Conservation (phyloP, 306 rosid genomes). For the Glycine tomentella region DNA sequence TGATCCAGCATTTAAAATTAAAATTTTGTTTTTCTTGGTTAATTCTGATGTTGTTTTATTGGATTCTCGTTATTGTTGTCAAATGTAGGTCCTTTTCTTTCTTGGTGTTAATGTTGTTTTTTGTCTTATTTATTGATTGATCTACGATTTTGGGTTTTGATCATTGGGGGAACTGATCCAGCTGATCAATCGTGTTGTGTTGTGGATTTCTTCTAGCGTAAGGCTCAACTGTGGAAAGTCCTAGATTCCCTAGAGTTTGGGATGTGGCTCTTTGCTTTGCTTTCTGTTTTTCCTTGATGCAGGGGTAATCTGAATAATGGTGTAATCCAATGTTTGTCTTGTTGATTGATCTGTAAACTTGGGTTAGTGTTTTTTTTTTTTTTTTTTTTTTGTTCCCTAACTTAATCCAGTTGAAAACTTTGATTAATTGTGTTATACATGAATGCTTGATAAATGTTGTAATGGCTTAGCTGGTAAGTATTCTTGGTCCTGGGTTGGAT, state of each 20-base stretch:
- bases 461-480: slow-evolving; percentile 19
- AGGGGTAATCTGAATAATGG: slow-evolving; percentile 22
- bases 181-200: slow-evolving; percentile 2
- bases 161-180: slow-evolving; percentile 31
- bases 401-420: slow-evolving; percentile 43
- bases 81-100: slow-evolving; percentile 18
- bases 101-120: not conserved
- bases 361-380: not conserved
- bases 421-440: slow-evolving; percentile 14
- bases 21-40: not conserved
- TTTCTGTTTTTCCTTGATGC: not conserved
- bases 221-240: slow-evolving; percentile 9
- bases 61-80: slow-evolving; percentile 3
- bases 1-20: slow-evolving; percentile 3
- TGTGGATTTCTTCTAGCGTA: slow-evolving; percentile 24
- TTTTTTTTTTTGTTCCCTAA: slow-evolving; percentile 3
- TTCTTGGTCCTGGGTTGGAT: slow-evolving; percentile 38
- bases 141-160: slow-evolving; percentile 7
- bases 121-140: slow-evolving; percentile 4
- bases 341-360: slow-evolving; percentile 10
- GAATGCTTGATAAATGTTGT: slow-evolving; percentile 41
- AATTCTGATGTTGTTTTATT: not conserved
- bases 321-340: slow-evolving; percentile 43
- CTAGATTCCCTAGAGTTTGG: slow-evolving; percentile 30
- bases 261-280: not conserved